Conservation (phyloP, 352 stramenopile genomes). For the Pythium insidiosum region DNA sequence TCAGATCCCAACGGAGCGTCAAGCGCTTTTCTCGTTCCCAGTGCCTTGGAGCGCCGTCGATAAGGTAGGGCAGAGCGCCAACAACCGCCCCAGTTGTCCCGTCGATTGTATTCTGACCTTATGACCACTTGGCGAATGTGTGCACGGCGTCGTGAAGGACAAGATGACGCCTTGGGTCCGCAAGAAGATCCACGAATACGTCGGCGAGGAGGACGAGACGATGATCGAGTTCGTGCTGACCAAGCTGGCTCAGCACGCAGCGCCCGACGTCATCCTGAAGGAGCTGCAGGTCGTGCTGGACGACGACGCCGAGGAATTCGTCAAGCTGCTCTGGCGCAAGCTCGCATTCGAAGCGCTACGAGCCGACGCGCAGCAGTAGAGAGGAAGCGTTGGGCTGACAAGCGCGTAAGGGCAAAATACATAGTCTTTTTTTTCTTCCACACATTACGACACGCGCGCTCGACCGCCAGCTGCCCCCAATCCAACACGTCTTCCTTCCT, state of each 20-base stretch:
- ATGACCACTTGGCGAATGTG: too few species aligned
- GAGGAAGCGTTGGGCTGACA: too few species aligned
- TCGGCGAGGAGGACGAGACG: conserved; percentile 36
- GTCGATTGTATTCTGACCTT: not conserved
- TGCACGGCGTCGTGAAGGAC: conserved; percentile 19
- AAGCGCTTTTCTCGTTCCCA: conserved; percentile 26
- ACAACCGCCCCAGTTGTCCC: not conserved
- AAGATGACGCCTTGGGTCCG: conserved; percentile 39
- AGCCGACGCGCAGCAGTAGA: conserved; percentile 3
- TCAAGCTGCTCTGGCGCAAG: conserved; percentile 45
- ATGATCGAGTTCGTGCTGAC: conserved; percentile 37
- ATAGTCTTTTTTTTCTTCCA: too few species aligned
- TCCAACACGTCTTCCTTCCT: too few species aligned
- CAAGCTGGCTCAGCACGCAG: conserved; percentile 22
- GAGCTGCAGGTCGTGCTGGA: conserved; percentile 35
- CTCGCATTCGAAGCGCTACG: conserved; percentile 39
- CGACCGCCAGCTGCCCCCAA: too few species aligned
- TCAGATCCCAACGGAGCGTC: conserved; percentile 29
- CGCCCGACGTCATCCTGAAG: conserved; percentile 19
- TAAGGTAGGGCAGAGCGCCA: conserved; percentile 2
- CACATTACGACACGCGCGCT: too few species aligned
- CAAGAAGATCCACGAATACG: conserved; percentile 46
- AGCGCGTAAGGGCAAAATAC: too few species aligned
- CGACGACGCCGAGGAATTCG: conserved; percentile 40
- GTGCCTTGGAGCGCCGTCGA: conserved; percentile 31